Evolutionary conservation across 1,284 basidiomycete species (phyloP).

Genomic region (Waitea zeae): DNA sequence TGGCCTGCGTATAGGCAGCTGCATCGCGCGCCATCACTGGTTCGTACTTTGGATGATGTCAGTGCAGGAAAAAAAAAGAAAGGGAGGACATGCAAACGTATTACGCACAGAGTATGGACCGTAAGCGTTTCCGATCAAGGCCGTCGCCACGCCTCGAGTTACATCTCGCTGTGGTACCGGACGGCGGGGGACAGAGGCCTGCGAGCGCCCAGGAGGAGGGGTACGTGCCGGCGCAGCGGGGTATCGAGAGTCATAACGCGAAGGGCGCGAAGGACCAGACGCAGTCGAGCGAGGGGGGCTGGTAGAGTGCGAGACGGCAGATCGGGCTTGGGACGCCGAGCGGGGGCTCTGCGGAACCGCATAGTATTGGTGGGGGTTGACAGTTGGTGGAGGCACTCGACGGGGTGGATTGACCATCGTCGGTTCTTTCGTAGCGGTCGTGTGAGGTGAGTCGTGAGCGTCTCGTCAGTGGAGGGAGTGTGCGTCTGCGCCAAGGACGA

Average conservation of each 20-base stretch:
- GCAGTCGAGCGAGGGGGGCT: constrained; percentile 9
- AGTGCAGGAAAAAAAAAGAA: constrained; percentile 1
- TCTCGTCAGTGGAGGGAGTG: too few species aligned
- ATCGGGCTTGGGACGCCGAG: constrained; percentile 10
- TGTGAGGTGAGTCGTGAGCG: too few species aligned
- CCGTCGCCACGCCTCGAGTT: constrained; percentile 55
- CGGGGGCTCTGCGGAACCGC: constrained; percentile 31
- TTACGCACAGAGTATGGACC: constrained; percentile 70
- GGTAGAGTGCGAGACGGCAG: constrained; percentile 12
- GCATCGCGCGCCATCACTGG: neutral
- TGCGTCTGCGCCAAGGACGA: too few species aligned
- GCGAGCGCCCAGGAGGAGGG: neutral
- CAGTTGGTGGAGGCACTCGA: neutral
- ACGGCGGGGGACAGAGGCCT: constrained; percentile 10
- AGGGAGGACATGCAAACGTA: neutral
- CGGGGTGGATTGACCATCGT: neutral
- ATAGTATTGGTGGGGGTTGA: constrained; percentile 20
- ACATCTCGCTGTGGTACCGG: constrained; percentile 22
- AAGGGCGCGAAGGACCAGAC: constrained; percentile 10
- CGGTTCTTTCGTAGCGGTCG: too few species aligned
- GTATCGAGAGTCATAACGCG: neutral
- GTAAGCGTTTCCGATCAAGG: constrained; percentile 54
- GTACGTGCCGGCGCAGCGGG: constrained; percentile 9
- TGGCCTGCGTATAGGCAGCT: neutral
- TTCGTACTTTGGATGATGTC: neutral